A percentile compares a stretch with the other conserved stretches of the same genome.
Evolutionary conservation across 306 rosid genomes (phyloP).

Genomic region (Cucurbita moschata): DNA sequence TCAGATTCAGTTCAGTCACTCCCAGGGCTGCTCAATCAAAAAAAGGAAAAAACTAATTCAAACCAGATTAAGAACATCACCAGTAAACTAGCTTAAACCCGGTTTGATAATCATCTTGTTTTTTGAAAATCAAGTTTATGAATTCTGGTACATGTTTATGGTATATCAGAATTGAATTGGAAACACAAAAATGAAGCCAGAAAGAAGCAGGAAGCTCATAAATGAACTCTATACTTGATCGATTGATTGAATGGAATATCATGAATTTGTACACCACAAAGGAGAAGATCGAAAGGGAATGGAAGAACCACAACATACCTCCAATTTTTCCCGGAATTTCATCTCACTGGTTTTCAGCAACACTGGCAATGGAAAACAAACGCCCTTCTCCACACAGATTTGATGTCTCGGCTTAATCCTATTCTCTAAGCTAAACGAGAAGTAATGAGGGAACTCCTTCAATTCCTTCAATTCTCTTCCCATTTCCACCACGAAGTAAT

Average conservation of each 20-base stretch:
- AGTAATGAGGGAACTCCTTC: slow-evolving; percentile 68
- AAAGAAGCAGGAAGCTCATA: neutral
- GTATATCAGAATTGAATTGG: neutral
- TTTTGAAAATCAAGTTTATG: too few relatives aligned
- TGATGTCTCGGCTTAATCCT: slow-evolving; percentile 81
- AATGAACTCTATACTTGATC: slow-evolving; percentile 8
- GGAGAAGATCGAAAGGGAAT: slow-evolving; percentile 56
- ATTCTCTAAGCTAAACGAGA: slow-evolving; percentile 76
- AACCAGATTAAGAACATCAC: too few relatives aligned
- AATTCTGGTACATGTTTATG: too few relatives aligned
- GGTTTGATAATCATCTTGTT: too few relatives aligned
- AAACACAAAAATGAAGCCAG: neutral
- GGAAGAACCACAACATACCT: slow-evolving; percentile 66
- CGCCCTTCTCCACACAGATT: slow-evolving; percentile 62
- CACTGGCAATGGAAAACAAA: slow-evolving; percentile 60
- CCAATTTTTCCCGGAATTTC: slow-evolving; percentile 43
- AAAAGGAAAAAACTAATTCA: neutral
- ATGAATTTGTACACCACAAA: slow-evolving; percentile 45
- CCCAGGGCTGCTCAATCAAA: neutral
- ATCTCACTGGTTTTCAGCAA: slow-evolving; percentile 46
- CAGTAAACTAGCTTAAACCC: neutral
- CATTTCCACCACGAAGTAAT: slow-evolving; percentile 82
- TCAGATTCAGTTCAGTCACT: neutral
- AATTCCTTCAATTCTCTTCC: slow-evolving; percentile 80
- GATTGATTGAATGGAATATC: neutral